Evolutionary conservation across 1,284 basidiomycete species (phyloP), one percentile per base, ranked within the genome.

Genomic region (Rhodofomes roseus): DNA sequence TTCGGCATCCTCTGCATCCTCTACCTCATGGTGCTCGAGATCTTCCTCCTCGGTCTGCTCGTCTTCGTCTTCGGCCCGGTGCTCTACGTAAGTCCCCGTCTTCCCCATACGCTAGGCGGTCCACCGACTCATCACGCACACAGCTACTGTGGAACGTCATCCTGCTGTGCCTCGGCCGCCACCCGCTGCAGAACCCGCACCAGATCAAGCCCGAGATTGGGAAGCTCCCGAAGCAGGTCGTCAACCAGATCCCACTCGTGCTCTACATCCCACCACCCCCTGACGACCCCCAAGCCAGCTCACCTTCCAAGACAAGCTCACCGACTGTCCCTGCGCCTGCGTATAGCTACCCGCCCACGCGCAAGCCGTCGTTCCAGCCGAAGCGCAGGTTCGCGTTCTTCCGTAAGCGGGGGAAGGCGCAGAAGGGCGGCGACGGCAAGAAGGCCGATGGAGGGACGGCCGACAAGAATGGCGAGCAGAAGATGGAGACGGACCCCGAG

Each of bases 231-330:
- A 85, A 83, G 65, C 74, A 81, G 4, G 73, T 86, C 8, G 90
- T 93, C 29, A 87, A 92, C 57, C 80, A 80, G 56, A 92, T 93
- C 46, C 90, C 90, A 0, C 79, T 93, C 34, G 90, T 92, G 29
- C 81, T 90, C 58, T 93, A 92, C 73, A 92, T 93, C 52, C 90
- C 90, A 1, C 81, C 89, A 0, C 88, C 90, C 4, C 88, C 87
- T 1, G 82, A 85, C 57, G 79, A 39, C 7, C 37, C 37, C 7
- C 37, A 62, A 36, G 12, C 62, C 27, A 66, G 67, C 70, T 31
- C 64, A 64, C 14, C 70, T 70, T 25, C 65, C 68, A 23, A 36
- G n/a, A 8, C 43, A 11, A 44, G 9, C 8, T 58, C 56, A 7
- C 54, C 59, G 18, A 76, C 77, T 7, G 67, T 81, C 41, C 79